Evolutionary conservation across 805 yeast genomes (phyloP).

Genomic region (Starmerella apis): DNA sequence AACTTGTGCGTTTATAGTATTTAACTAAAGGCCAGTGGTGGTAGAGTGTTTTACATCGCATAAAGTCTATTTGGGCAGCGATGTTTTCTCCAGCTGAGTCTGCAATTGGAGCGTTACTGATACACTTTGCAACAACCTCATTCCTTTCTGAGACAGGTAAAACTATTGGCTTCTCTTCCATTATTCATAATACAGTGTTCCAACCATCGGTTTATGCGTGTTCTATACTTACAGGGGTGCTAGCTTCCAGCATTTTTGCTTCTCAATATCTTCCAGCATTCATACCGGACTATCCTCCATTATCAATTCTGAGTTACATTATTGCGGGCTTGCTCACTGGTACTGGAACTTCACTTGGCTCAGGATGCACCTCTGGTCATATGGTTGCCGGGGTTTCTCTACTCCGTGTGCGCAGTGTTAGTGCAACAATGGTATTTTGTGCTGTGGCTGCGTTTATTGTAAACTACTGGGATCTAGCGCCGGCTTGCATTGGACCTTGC

Average conservation of each 20-base stretch:
- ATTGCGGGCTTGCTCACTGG: slow-evolving; percentile 40
- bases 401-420: slow-evolving; percentile 37
- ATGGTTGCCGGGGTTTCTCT: slow-evolving; percentile 44
- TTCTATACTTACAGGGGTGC: slow-evolving; percentile 34
- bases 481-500: slow-evolving; percentile 8
- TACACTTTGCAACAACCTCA: slow-evolving; percentile 40
- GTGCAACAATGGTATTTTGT: slow-evolving; percentile 37
- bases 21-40: too few relatives aligned
- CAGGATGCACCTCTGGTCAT: slow-evolving; percentile 50
- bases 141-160: slow-evolving; percentile 36
- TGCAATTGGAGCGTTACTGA: slow-evolving; percentile 39
- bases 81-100: slow-evolving; percentile 42
- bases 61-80: too few relatives aligned
- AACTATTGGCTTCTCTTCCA: slow-evolving; percentile 41
- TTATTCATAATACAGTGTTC: slow-evolving; percentile 31
- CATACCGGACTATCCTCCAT: slow-evolving; percentile 4
- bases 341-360: slow-evolving; percentile 39
- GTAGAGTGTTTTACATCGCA: too few relatives aligned
- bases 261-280: slow-evolving; percentile 9
- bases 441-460: slow-evolving; percentile 30
- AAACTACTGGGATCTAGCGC: slow-evolving; percentile 10
- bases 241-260: slow-evolving; percentile 27
- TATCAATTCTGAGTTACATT: slow-evolving; percentile 5
- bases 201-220: slow-evolving; percentile 27
- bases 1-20: too few relatives aligned